Base-by-base conservation (phyloP, 768 basidiomycete species). In the Cystobasidium tubakii region DNA sequence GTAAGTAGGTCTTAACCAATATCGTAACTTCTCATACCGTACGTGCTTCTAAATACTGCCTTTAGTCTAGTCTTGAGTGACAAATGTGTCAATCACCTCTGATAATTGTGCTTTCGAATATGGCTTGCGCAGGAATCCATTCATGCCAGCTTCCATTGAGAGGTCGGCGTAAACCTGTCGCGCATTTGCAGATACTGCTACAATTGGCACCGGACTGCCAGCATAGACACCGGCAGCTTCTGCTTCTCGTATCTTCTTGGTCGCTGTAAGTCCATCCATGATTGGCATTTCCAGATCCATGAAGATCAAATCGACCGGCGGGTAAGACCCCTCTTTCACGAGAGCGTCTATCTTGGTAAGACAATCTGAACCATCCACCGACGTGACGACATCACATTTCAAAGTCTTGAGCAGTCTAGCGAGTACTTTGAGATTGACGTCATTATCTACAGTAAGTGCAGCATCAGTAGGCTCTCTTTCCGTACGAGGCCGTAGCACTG, bases 241-340 rank as follows among this genome's bases (percentile, higher is more conserved):
- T 36, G 57, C 15, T n/a, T 50, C 66, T n/a, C 74, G 46, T 31
- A 75, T 75, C 13, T 53, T 43, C 10, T 50, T 33, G 1, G 74
- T 71, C 12, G 71, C 71, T 19, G 53, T 67, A 9, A 75, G 36
- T 31, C 72, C 72, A 23, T 57, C 71, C 44, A 74, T 50, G 42
- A 73, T 54, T 7, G 74, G 74, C 74, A 74, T 74, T 43, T 74
- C 74, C 7, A 75, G 19, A 33, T 72, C 71, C 74, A 75, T 75
- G 72, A 74, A 73, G 23, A 62, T 64, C n/a, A 75, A 29, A n/a
- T 60, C 39, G 42, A 72, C 69, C 36, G 33, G 46, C 31, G 71
- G 66, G 44, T 50, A 54, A 17, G 29, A 17, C 23, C 36, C 31
- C 6, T 39, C 13, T 29, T 60, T 36, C 6, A 42, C 25, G 29